Conservation (phyloP, 129 eudicot genomes). For the Logfia minima region DNA sequence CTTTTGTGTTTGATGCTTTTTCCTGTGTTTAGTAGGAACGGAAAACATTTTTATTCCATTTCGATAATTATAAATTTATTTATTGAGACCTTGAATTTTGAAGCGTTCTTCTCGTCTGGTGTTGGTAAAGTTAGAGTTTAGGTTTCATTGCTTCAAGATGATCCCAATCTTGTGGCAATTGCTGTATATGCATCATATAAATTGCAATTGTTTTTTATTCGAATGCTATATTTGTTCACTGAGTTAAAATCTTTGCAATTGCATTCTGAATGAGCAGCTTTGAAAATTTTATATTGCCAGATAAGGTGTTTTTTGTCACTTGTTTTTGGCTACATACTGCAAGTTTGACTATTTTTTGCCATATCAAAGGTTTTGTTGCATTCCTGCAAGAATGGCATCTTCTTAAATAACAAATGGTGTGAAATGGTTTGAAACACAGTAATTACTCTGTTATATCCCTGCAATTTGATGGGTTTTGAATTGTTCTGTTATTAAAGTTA, state of each 20-base stretch:
- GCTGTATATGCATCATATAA: background rate
- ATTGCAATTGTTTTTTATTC: background rate
- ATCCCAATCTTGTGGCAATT: background rate
- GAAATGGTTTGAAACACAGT: too few species aligned
- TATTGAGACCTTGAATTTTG: background rate
- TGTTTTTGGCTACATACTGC: slow-evolving; percentile 7
- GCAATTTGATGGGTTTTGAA: background rate
- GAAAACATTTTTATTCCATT: background rate
- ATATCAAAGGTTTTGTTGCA: background rate
- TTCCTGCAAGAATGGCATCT: background rate
- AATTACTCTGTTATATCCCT: background rate
- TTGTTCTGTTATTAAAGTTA: slow-evolving; percentile 2
- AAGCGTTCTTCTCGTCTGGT: too few species aligned
- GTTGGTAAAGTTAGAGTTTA: background rate
- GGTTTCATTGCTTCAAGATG: slow-evolving; percentile 6
- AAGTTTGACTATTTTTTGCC: background rate
- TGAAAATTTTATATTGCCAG: background rate
- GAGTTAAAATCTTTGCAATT: background rate
- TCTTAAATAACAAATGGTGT: background rate
- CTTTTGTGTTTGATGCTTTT: background rate
- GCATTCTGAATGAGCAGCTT: background rate
- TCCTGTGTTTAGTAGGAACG: background rate
- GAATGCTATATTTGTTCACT: background rate
- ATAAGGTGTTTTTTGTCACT: background rate
- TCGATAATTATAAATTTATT: too few species aligned